Conservation (phyloP, 2,329 filamentous ascomycete genomes). For the Calonectria pauciramosa region DNA sequence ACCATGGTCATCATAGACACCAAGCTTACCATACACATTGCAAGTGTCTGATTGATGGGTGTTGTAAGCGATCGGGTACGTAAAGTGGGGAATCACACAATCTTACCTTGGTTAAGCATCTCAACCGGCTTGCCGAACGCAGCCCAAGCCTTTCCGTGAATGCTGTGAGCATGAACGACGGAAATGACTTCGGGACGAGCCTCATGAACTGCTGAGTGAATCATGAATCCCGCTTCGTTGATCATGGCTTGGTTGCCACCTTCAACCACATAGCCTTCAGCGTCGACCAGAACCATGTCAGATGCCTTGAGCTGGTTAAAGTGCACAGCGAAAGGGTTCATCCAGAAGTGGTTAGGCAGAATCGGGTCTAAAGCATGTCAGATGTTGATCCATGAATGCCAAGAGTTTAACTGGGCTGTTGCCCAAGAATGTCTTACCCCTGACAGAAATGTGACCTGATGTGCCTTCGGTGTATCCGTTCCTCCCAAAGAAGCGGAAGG, state of each 20-base stretch:
- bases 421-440: not conserved
- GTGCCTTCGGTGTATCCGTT: not conserved
- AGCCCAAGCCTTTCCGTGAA: conserved; percentile 7
- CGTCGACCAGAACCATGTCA: conserved; percentile 20
- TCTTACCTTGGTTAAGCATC: not conserved
- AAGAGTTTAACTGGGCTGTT: no score
- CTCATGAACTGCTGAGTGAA: conserved; percentile 9
- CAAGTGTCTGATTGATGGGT: not conserved
- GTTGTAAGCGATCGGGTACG: not conserved
- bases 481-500: not conserved
- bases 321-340: no score
- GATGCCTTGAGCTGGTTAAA: not conserved
- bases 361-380: not conserved
- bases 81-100: not conserved
- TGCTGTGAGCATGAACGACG: not conserved
- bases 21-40: not conserved
- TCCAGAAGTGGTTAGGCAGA: not conserved
- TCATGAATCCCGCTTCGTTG: conserved; percentile 16
- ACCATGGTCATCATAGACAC: not conserved
- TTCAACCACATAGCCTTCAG: conserved; percentile 21
- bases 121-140: conserved; percentile 1
- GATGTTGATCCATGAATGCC: not conserved
- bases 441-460: not conserved
- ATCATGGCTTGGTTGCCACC: not conserved
- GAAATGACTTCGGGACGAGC: conserved; percentile 14